Base-by-base conservation (phyloP, 1,139 yeast genomes). In the Lodderomyces oxycetoniae region DNA sequence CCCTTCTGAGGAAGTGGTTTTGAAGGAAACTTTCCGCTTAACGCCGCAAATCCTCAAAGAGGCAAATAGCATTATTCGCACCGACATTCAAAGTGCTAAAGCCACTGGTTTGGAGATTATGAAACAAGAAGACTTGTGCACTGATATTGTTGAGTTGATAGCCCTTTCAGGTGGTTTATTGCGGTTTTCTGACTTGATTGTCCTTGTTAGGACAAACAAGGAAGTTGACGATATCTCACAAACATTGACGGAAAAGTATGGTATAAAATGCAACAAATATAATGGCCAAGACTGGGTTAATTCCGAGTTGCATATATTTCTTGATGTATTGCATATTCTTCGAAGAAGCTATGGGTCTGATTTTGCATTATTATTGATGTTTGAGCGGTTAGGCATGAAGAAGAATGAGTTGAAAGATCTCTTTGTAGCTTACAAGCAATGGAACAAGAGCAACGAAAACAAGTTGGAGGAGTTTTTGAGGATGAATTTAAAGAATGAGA, bases 21-120 rank as follows among this genome's bases (percentile, higher is more conserved):
- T 80, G 31, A 46, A 53, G 17, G 77, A 77, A 42, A 67, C 78
- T 8, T 81, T 79, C 45, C 56, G 89, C 41, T 68, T 77, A 26
- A 66, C 84, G 0, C 78, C 81, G 0, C 77, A 75, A 36, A 66
- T 80, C 3, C 52, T 77, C 19, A 44, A 57, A 2, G 59, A 67
- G 1, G 68, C 83, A 1, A 52, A 59, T 4, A 52, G 44, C 3
- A 31, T 67, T 2, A 29, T 31, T 7, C 35, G 28, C 4, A 25
- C 30, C 2, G 31, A 34, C 1, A 31, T 54, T n/a, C 20, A 20
- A 5, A 52, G 67, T 5, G 40, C 43, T 4, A 51, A 50, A 33
- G 40, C 39, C n/a, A 40, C 49, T 3, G 32, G 32, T 3, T 19
- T 30, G 10, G 19, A 10, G 6, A 23, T 21, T 14, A 14, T 30